phyloP scores from a whole-genome alignment of 352 stramenopile genomes.

The Phytophthora foliorum region DNA sequence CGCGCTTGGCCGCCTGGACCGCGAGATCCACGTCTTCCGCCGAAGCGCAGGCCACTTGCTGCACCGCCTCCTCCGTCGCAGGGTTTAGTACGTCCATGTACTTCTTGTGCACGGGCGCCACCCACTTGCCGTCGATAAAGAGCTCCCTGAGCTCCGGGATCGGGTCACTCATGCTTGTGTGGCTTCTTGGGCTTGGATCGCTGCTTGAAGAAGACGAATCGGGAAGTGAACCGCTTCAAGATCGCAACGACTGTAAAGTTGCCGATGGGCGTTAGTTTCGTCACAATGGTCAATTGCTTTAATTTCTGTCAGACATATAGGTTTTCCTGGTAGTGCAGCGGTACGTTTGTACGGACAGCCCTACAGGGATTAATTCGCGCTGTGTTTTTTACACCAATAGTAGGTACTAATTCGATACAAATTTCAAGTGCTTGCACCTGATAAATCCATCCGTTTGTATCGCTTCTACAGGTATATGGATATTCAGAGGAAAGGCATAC shows the following conservation, averaged over 20 bases:
- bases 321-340: no score
- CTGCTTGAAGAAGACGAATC: not conserved
- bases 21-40: constrained; percentile 57
- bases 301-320: no score
- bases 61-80: constrained; percentile 59
- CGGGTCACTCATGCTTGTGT: constrained; percentile 29
- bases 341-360: no score
- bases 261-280: not conserved
- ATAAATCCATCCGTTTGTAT: no score
- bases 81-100: constrained; percentile 76
- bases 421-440: no score
- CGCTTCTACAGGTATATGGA: no score
- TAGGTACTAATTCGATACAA: no score
- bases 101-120: constrained; percentile 44
- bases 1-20: constrained; percentile 49
- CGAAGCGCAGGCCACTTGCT: constrained; percentile 57
- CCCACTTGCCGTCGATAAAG: constrained; percentile 73
- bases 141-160: constrained; percentile 61
- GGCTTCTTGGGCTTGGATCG: not conserved
- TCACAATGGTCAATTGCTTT: constrained; percentile 3
- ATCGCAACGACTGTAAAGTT: not conserved
- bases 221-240: not conserved
- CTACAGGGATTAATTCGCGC: no score
- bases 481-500: no score
- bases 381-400: no score